These are phyloP conservation scores for Geoglossum glabrum DNA, from an alignment of 495 filamentous ascomycete genomes.

Conservation along the genomic window DNA sequence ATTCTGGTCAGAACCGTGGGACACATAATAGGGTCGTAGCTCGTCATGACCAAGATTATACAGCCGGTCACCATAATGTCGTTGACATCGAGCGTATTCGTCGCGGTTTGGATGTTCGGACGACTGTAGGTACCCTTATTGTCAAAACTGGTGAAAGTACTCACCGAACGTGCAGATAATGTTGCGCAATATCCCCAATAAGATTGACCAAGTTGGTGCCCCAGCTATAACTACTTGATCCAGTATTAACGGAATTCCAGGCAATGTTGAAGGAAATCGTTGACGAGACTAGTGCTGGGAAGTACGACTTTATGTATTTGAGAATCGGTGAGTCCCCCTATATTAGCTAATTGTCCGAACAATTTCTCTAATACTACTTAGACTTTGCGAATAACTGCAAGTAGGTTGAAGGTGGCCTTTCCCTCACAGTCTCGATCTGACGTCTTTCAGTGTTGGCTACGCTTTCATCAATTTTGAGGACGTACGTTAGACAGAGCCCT, in stretches of 20 bases:
- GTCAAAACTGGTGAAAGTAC: slow-evolving; percentile 6
- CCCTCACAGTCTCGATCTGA: slow-evolving; percentile 11
- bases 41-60: slow-evolving; percentile 10
- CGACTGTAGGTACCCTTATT: slow-evolving; percentile 35
- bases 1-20: background rate
- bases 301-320: slow-evolving; percentile 89
- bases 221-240: background rate
- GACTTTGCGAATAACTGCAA: slow-evolving; percentile 82
- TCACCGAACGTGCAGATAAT: slow-evolving; percentile 45
- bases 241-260: slow-evolving; percentile 16
- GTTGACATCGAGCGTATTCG: slow-evolving; percentile 47
- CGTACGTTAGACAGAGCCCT: slow-evolving; percentile 28
- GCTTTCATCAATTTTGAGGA: slow-evolving; percentile 91
- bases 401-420: slow-evolving; percentile 27
- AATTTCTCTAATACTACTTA: slow-evolving; percentile 7
- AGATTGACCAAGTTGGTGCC: slow-evolving; percentile 45
- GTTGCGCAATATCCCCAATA: slow-evolving; percentile 90
- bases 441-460: slow-evolving; percentile 62
- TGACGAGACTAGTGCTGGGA: slow-evolving; percentile 55
- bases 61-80: slow-evolving; percentile 36
- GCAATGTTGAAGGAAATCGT: slow-evolving; percentile 55
- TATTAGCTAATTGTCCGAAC: background rate
- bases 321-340: slow-evolving; percentile 44
- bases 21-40: slow-evolving; percentile 4
- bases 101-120: slow-evolving; percentile 47